Conservation (phyloP, 2,329 filamentous ascomycete genomes). For the Knoxdaviesia capensis region DNA sequence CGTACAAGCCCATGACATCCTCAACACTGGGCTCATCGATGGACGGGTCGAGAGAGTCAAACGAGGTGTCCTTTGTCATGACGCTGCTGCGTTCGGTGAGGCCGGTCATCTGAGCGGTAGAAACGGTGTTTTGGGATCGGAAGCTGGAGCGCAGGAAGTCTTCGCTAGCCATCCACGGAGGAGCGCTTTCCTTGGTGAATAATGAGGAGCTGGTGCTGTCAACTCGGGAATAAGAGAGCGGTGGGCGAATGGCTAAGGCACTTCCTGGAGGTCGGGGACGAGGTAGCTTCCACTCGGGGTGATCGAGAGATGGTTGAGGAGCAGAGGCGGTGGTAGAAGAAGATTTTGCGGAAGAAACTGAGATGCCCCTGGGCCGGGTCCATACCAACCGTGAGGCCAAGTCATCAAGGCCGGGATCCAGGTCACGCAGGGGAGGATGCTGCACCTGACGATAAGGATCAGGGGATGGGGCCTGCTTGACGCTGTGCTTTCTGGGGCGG, state of each 20-base stretch:
- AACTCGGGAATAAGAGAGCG: conserved; percentile 10
- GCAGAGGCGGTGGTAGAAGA: too few relatives aligned
- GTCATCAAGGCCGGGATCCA: too few relatives aligned
- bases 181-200: not conserved
- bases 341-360: too few relatives aligned
- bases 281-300: too few relatives aligned
- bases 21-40: conserved; percentile 41
- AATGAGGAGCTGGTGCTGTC: conserved; percentile 9
- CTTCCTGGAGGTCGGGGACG: too few relatives aligned
- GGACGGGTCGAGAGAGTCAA: conserved; percentile 34
- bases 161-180: conserved; percentile 27
- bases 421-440: too few relatives aligned
- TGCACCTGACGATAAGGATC: too few relatives aligned
- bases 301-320: too few relatives aligned
- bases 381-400: too few relatives aligned
- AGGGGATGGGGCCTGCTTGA: conserved; percentile 21
- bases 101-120: conserved; percentile 34
- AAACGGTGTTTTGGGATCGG: conserved; percentile 32
- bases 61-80: conserved; percentile 58
- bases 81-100: conserved; percentile 75
- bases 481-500: conserved; percentile 33
- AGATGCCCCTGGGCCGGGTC: too few relatives aligned
- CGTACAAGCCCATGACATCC: conserved; percentile 52
- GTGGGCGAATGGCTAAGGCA: too few relatives aligned
- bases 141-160: conserved; percentile 31